Evolutionary conservation across 495 filamentous ascomycete genomes (phyloP).

Genomic region (Podospora sp.): DNA sequence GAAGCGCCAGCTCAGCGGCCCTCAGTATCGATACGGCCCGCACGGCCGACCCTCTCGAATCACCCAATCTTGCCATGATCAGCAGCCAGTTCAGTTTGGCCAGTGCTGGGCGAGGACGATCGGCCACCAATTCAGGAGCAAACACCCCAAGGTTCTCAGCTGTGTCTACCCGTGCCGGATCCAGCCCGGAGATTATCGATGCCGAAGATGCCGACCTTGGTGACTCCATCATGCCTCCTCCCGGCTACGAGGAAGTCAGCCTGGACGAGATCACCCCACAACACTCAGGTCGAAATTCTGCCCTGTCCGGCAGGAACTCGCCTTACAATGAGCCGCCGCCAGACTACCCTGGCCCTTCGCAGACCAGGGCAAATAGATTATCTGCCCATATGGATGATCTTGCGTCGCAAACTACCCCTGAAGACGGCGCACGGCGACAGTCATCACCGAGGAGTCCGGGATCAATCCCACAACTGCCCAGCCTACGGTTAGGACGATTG

Average conservation of each 20-base stretch:
- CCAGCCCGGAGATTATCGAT: conserved; percentile 47
- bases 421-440: conserved; percentile 23
- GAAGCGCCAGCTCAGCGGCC: conserved; percentile 46
- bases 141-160: conserved; percentile 30
- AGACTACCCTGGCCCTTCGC: conserved; percentile 47
- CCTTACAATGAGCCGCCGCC: conserved; percentile 51
- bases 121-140: conserved; percentile 32
- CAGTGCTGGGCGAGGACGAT: conserved; percentile 27
- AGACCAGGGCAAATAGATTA: conserved; percentile 35
- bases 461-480: conserved; percentile 46
- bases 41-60: conserved; percentile 26
- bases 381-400: conserved; percentile 38
- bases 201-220: conserved; percentile 51
- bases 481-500: conserved; percentile 45
- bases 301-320: conserved; percentile 40
- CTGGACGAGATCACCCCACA: conserved; percentile 43
- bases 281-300: conserved; percentile 35
- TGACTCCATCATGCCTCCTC: conserved; percentile 53
- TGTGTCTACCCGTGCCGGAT: conserved; percentile 35
- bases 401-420: conserved; percentile 20
- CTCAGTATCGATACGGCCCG: conserved; percentile 50
- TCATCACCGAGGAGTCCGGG: conserved; percentile 36
- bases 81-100: conserved; percentile 31
- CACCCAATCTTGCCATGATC: conserved; percentile 28
- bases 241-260: conserved; percentile 59